Evolutionary conservation across 176 grass and related monocot species (phyloP).

Genomic region (Tillandsia leiboldiana): DNA sequence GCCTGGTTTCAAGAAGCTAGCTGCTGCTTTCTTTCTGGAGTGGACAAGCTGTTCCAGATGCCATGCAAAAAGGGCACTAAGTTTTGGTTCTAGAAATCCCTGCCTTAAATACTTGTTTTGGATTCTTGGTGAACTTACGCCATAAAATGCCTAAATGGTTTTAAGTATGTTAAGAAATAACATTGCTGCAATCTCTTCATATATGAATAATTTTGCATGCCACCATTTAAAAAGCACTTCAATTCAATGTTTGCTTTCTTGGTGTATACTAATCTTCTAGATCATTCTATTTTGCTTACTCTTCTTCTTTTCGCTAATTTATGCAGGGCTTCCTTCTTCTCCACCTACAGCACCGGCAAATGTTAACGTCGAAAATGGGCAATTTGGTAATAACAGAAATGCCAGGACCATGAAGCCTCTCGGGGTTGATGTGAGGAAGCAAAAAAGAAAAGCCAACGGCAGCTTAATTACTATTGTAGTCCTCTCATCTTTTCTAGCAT

Average conservation of each 20-base stretch:
- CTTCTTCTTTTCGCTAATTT: constrained; percentile 13
- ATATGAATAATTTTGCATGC: too few species aligned
- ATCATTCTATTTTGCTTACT: background rate
- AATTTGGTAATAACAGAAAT: constrained; percentile 53
- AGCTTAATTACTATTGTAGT: constrained; percentile 60
- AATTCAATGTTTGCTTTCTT: background rate
- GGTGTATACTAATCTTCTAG: background rate
- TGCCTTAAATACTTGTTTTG: too few species aligned
- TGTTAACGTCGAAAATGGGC: constrained; percentile 25
- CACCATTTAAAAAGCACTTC: too few species aligned
- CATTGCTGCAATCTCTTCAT: too few species aligned
- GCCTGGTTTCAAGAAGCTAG: too few species aligned
- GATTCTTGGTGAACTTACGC: too few species aligned
- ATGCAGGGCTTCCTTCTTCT: constrained; percentile 82
- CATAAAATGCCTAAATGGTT: too few species aligned
- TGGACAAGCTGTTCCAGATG: too few species aligned
- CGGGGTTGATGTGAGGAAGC: constrained; percentile 55
- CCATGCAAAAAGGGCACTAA: too few species aligned
- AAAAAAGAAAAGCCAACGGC: constrained; percentile 44
- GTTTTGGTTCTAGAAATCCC: too few species aligned
- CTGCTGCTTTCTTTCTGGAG: too few species aligned
- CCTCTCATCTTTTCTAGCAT: constrained; percentile 57
- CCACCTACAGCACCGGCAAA: constrained; percentile 52
- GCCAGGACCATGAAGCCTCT: constrained; percentile 76
- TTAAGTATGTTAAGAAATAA: too few species aligned